Base-by-base conservation (phyloP, 1,284 basidiomycete species). In the Puccinia horiana region DNA sequence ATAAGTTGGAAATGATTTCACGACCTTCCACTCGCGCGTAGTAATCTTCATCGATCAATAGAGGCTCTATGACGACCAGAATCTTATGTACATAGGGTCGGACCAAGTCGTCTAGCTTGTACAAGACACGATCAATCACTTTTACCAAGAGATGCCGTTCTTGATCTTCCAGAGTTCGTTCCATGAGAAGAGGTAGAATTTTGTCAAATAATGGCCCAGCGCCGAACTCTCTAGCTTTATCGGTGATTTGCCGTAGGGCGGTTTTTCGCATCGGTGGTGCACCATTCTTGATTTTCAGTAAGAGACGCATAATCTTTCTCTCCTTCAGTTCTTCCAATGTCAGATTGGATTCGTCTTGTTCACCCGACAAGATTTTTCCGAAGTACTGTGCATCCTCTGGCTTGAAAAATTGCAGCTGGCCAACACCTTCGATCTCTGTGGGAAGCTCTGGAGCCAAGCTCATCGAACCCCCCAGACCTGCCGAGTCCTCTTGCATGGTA, bases 31-130 rank as follows among this genome's bases (percentile, higher is more conserved):
- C 95, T 87, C 96, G 94, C 69, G 97, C 97, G 86, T 99, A 99
- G 89, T 99, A 99, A 88, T 99, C 97, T 88, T 99, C 96, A 87
- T 99, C 97, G 86, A 99, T 99, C 85, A 99, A 91, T 5, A 99
- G 90, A 0, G 97, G 97, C 88, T 99, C 97, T 85, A 99, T 99
- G 88, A 99, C 97, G 86, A 99, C 97, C 40, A 99, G 91, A 84
- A 99, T 99, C 88, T 98, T 98, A 90, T 99, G 97, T 1, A 99
- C 96, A 86, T 99, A 99, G 0, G 97, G 97, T 54, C 96, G 93
- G 75, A 99, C 97, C 70, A 99, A 92, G 86, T 99, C 96, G 86
- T 99, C 97, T 75, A 99, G 92, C 88, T 99, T 99, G 92, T 99
- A 99, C 18, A 99, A 89, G 9, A 99, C 94, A 84, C 97, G 93